Conservation (phyloP, 2,329 filamentous ascomycete genomes). For the Sporothrix mexicana region DNA sequence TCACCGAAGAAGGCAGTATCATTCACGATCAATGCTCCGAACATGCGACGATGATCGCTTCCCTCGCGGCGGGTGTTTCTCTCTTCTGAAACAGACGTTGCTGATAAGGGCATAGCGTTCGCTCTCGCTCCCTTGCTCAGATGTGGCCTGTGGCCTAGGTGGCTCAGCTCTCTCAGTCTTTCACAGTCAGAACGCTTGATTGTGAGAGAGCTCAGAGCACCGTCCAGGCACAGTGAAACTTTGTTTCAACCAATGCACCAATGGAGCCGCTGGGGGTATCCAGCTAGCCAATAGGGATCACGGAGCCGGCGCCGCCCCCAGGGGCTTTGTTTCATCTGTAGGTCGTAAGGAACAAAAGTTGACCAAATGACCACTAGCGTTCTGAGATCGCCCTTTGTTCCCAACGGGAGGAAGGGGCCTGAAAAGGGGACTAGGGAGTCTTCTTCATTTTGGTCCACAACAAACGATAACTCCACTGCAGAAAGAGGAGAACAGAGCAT, state of each 20-base stretch:
- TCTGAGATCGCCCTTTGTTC: conserved; percentile 15
- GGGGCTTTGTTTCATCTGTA: conserved; percentile 31
- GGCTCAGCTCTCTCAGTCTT: no score
- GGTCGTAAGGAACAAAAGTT: conserved; percentile 27
- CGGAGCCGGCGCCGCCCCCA: neutral
- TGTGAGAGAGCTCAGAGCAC: conserved; percentile 14
- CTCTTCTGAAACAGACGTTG: conserved; percentile 27
- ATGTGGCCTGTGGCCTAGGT: neutral
- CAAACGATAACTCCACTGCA: neutral
- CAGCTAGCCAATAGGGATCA: conserved; percentile 28
- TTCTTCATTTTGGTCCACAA: neutral
- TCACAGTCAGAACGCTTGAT: no score
- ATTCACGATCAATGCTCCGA: conserved; percentile 7
- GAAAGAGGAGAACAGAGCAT: conserved; percentile 3
- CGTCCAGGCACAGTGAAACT: conserved; percentile 29
- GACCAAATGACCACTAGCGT: conserved; percentile 30
- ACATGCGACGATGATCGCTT: conserved; percentile 22
- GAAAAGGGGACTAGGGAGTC: neutral
- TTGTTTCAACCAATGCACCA: conserved; percentile 27
- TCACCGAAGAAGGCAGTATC: neutral
- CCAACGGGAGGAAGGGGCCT: neutral
- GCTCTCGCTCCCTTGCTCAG: conserved; percentile 9
- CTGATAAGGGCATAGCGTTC: conserved; percentile 1
- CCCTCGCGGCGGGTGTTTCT: conserved; percentile 20
- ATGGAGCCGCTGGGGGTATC: neutral